These are phyloP conservation scores for Daldinia eschscholtzii DNA, from an alignment of 2,329 filamentous ascomycete species.

Conservation along the genomic window DNA sequence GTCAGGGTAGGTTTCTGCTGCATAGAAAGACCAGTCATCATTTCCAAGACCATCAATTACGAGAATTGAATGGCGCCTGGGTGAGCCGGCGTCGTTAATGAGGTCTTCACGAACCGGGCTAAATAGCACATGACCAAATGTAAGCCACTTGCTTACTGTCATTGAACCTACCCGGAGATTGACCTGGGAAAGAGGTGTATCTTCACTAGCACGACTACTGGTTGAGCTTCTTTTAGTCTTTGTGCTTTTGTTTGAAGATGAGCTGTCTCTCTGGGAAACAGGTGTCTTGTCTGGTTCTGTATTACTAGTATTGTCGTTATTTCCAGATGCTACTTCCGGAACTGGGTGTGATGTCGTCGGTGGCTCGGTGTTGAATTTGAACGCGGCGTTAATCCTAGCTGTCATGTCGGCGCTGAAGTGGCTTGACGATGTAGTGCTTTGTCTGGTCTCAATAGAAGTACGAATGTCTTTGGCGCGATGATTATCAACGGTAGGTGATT, in stretches of 20 bases:
- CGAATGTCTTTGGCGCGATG: conserved; percentile 50
- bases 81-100: conserved; percentile 61
- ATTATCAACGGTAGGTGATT: conserved; percentile 62
- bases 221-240: conserved; percentile 56
- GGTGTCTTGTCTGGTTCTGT: conserved; percentile 34
- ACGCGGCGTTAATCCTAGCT: conserved; percentile 63
- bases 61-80: conserved; percentile 74
- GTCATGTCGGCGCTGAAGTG: conserved; percentile 68
- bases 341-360: conserved; percentile 57
- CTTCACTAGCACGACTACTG: conserved; percentile 64
- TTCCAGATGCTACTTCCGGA: conserved; percentile 57
- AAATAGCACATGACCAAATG: conserved; percentile 85
- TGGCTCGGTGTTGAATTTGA: conserved; percentile 57
- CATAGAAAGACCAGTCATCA: conserved; percentile 89
- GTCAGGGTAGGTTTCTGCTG: conserved; percentile 81
- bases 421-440: conserved; percentile 60
- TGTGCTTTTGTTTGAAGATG: conserved; percentile 52
- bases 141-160: conserved; percentile 89
- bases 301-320: conserved; percentile 54
- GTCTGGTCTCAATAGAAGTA: conserved; percentile 52
- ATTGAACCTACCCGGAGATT: conserved; percentile 84
- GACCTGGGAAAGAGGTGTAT: conserved; percentile 75
- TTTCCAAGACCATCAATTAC: conserved; percentile 89
- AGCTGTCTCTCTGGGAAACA: conserved; percentile 48
- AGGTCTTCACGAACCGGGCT: conserved; percentile 82